These are phyloP conservation scores for Phytopythium aichiense DNA, from an alignment of 352 stramenopile species.

Conservation along the genomic window DNA sequence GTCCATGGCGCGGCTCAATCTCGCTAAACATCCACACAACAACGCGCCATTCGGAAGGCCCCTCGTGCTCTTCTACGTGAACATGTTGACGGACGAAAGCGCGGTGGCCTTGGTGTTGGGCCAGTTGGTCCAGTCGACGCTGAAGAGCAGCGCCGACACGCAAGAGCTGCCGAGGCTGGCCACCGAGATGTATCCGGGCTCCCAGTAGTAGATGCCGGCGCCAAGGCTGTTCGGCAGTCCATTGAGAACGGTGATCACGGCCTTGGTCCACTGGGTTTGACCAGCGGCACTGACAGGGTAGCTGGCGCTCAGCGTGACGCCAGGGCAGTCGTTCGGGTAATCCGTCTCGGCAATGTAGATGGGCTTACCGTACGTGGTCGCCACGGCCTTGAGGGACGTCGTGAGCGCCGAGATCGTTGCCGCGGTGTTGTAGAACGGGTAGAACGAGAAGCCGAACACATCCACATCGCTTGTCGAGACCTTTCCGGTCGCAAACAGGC, in stretches of 20 bases:
- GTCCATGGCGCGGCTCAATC: background rate
- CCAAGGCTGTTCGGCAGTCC: constrained; percentile 18
- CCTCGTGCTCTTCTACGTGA: background rate
- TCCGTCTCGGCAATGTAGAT: constrained; percentile 33
- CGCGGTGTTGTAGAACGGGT: constrained; percentile 24
- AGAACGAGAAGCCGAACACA: constrained; percentile 28
- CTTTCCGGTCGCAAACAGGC: constrained; percentile 20
- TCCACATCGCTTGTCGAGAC: constrained; percentile 23
- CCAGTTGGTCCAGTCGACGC: constrained; percentile 24
- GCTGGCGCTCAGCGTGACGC: constrained; percentile 20
- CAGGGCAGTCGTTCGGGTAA: constrained; percentile 24
- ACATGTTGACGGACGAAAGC: constrained; percentile 23
- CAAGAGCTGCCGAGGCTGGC: constrained; percentile 24
- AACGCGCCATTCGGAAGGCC: background rate
- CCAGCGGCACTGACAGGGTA: constrained; percentile 17
- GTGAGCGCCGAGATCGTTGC: constrained; percentile 24
- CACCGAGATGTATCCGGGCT: constrained; percentile 24
- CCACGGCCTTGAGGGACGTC: constrained; percentile 18
- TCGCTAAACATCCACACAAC: background rate
- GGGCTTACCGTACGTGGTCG: constrained; percentile 25
- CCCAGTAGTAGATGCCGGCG: constrained; percentile 33
- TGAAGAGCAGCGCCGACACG: constrained; percentile 24
- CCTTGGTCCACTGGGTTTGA: constrained; percentile 21
- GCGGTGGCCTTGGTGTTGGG: constrained; percentile 19
- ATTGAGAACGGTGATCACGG: constrained; percentile 23